Evolutionary conservation across 768 basidiomycete species (phyloP).

Genomic region (Podaxis sp.): DNA sequence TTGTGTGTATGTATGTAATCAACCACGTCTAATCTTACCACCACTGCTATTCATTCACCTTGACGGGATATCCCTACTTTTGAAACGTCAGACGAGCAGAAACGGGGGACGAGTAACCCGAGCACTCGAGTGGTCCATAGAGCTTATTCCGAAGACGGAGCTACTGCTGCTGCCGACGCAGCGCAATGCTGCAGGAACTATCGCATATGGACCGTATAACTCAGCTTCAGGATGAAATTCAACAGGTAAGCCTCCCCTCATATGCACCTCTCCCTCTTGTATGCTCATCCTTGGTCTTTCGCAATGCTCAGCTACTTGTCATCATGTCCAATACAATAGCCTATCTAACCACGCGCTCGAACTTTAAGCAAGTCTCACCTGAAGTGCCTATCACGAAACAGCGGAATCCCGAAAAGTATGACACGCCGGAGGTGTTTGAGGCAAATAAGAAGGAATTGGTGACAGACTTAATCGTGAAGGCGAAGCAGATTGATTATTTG

Average conservation of each 20-base stretch:
- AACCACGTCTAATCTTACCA: too few relatives aligned
- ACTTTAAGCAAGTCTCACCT: constrained; percentile 75
- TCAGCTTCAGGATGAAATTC: constrained; percentile 92
- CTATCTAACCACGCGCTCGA: constrained; percentile 75
- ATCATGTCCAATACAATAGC: constrained; percentile 85
- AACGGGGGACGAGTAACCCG: too few relatives aligned
- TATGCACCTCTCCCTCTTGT: neutral
- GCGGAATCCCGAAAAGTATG: constrained; percentile 69
- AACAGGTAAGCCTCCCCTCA: constrained; percentile 53
- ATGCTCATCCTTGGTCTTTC: neutral
- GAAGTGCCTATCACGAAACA: constrained; percentile 86
- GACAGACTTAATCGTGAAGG: constrained; percentile 78
- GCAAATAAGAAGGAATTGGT: constrained; percentile 87
- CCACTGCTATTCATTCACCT: too few relatives aligned
- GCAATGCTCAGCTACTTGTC: constrained; percentile 62
- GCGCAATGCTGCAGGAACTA: constrained; percentile 90
- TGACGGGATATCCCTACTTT: too few relatives aligned
- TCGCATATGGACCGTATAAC: constrained; percentile 96
- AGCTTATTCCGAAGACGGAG: neutral
- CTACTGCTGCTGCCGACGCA: constrained; percentile 29
- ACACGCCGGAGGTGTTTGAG: constrained; percentile 73
- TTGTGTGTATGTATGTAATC: too few relatives aligned
- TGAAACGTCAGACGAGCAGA: too few relatives aligned
- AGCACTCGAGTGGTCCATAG: neutral
- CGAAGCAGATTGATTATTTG: constrained; percentile 86